Percentiles rank a stretch among this genome's conserved stretches.
Conservation (phyloP, 1,284 basidiomycete species). For the Chalciporus sp. region DNA sequence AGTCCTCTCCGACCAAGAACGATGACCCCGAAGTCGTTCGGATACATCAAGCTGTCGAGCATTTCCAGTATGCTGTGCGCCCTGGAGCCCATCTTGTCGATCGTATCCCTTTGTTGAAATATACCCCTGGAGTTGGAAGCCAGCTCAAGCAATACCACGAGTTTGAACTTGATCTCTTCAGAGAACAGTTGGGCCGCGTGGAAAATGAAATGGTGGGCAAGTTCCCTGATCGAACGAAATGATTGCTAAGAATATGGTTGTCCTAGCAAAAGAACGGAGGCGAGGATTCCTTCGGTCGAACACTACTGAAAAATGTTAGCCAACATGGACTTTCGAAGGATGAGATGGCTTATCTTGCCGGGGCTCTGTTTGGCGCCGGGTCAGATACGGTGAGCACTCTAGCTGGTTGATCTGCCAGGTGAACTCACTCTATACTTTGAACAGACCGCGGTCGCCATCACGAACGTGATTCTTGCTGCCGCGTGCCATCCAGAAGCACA, state of each 20-base stretch:
- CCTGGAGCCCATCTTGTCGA: constrained; percentile 65
- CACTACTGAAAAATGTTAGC: constrained; percentile 52
- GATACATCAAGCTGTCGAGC: constrained; percentile 49
- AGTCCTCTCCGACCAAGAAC: constrained; percentile 48
- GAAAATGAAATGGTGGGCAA: constrained; percentile 44
- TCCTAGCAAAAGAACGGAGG: constrained; percentile 36
- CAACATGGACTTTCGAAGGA: constrained; percentile 51
- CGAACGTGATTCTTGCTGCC: constrained; percentile 62
- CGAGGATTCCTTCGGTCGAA: constrained; percentile 53
- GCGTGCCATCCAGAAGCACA: constrained; percentile 62
- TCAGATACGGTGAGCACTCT: constrained; percentile 48
- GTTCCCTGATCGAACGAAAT: neutral
- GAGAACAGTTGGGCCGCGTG: constrained; percentile 48
- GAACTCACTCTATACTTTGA: neutral
- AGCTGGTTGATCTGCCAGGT: neutral
- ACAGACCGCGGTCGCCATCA: constrained; percentile 58
- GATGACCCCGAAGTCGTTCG: constrained; percentile 59
- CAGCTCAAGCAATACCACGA: constrained; percentile 43
- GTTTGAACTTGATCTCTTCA: constrained; percentile 59
- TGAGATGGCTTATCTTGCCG: constrained; percentile 62
- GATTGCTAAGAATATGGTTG: neutral
- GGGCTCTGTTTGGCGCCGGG: constrained; percentile 63
- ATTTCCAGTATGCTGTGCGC: constrained; percentile 51
- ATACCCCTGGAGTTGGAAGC: constrained; percentile 24
- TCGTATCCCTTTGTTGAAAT: constrained; percentile 54